Conservation (phyloP, 768 basidiomycete species). For the Tylopilus subfusipes region DNA sequence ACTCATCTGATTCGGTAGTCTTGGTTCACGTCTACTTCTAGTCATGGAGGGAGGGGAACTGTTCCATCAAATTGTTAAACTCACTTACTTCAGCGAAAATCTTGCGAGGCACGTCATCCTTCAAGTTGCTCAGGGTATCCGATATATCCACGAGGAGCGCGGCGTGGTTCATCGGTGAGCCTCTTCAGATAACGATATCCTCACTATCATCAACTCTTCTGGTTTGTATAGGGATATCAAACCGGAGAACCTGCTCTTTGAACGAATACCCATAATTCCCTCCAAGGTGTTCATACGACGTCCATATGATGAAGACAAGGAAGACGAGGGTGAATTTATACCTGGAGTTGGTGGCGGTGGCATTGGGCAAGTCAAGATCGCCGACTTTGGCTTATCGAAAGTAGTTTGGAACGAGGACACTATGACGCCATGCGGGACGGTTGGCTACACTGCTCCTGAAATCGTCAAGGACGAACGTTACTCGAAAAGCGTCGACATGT, state of each 20-base stretch:
- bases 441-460: slow-evolving; percentile 98
- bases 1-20: background rate
- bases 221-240: slow-evolving; percentile 74
- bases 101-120: slow-evolving; percentile 96
- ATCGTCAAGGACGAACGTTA: slow-evolving; percentile 99
- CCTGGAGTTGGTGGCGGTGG: slow-evolving; percentile 93
- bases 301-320: slow-evolving; percentile 97
- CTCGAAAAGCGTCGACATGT: slow-evolving; percentile 98
- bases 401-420: slow-evolving; percentile 99
- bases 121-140: slow-evolving; percentile 91
- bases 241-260: slow-evolving; percentile 95
- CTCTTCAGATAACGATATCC: background rate
- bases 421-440: slow-evolving; percentile 99
- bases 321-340: slow-evolving; percentile 95
- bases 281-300: slow-evolving; percentile 71
- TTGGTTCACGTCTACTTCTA: slow-evolving; percentile 30
- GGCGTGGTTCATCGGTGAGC: slow-evolving; percentile 90
- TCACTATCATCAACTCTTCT: background rate
- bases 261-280: slow-evolving; percentile 86
- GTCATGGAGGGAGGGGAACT: slow-evolving; percentile 98
- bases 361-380: slow-evolving; percentile 97
- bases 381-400: slow-evolving; percentile 96
- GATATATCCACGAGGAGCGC: slow-evolving; percentile 94
- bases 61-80: slow-evolving; percentile 98
- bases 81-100: slow-evolving; percentile 97